Evolutionary conservation across 2,329 filamentous ascomycete genomes (phyloP), one percentile per base, ranked within the genome.

Genomic region (Stemphylium lycopersici): DNA sequence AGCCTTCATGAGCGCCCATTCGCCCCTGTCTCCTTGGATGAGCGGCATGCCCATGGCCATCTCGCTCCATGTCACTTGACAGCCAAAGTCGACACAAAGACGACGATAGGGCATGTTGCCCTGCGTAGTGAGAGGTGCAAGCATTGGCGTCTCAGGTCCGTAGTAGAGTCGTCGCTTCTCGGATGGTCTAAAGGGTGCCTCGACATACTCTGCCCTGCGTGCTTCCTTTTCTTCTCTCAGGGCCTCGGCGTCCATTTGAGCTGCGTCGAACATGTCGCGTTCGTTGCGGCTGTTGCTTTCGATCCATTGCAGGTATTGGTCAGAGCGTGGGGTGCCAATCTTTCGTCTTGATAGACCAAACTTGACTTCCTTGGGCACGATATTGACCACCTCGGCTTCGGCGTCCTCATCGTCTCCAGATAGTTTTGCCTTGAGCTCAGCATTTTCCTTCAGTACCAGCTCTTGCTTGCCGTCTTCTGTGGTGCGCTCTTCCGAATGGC

Each of bases 121-220:
- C 77, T 98, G 95, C 0, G 95, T 99, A 1, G 95, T 99, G 43
- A 99, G 82, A 32, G 95, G 95, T 4, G 95, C 95, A n/a, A 99
- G 81, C 10, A 93, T 86, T 0, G 95, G 95, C 1, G 95, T 99
- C 74, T 98, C 93, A 1, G 88, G 86, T 5, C 93, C 93, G 75
- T 98, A 98, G 78, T 99, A 98, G 51, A 99, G 82, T 45, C 88
- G 87, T 53, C 95, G 86, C 80, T 99, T 99, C 78, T 99, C 95
- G 0, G 93, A 97, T 1, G 95, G 87, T 69, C 89, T 85, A 70
- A 97, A 87, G 0, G 93, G 93, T 20, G 91, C 88, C 56, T 98
- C 93, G n/a, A 86, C 83, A 71, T 89, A 98, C 54, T 84, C 83
- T 6, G 95, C 93, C 48, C 91, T 84, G 56, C 89, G 86, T 45